A percentile compares a stretch with the other conserved stretches of the same genome.
phyloP scores from a whole-genome alignment of 371 early-diverging fungal genomes.

The Circinella umbellata region DNA sequence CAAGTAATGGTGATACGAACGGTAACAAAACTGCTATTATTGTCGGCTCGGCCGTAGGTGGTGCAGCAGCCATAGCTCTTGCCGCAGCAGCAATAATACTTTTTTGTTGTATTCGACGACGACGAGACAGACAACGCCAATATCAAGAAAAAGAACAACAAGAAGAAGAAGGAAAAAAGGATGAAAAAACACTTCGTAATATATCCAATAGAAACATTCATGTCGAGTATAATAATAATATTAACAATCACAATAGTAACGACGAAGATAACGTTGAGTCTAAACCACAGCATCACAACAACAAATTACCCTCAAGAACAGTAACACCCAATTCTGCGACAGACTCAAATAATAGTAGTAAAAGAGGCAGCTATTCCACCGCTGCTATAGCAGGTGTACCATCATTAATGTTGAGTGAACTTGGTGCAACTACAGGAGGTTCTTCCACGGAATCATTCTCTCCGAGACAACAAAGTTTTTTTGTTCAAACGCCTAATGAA shows the following conservation, averaged over 20 bases:
- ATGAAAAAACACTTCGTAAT: background rate
- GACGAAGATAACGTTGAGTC: background rate
- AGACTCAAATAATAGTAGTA: background rate
- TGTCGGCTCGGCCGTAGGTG: constrained; percentile 26
- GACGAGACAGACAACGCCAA: background rate
- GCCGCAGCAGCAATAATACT: constrained; percentile 14
- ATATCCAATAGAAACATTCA: background rate
- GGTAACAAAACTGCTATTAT: constrained; percentile 9
- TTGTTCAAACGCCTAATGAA: constrained; percentile 47
- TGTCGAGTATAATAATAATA: background rate
- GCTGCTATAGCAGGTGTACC: background rate
- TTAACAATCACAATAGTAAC: background rate
- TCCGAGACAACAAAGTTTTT: constrained; percentile 4
- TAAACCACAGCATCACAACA: background rate
- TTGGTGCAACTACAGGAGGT: background rate
- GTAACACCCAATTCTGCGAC: background rate
- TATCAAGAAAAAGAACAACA: background rate
- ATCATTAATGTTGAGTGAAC: constrained; percentile 7
- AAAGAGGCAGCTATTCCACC: too few species aligned
- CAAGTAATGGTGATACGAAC: background rate
- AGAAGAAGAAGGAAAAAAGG: constrained; percentile 1
- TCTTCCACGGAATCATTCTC: constrained; percentile 16
- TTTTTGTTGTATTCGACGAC: constrained; percentile 6
- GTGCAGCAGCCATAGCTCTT: constrained; percentile 14
- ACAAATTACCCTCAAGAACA: background rate